Base-by-base conservation (phyloP, 345 rosid genomes). In the Crucihimalaya himalaica region DNA sequence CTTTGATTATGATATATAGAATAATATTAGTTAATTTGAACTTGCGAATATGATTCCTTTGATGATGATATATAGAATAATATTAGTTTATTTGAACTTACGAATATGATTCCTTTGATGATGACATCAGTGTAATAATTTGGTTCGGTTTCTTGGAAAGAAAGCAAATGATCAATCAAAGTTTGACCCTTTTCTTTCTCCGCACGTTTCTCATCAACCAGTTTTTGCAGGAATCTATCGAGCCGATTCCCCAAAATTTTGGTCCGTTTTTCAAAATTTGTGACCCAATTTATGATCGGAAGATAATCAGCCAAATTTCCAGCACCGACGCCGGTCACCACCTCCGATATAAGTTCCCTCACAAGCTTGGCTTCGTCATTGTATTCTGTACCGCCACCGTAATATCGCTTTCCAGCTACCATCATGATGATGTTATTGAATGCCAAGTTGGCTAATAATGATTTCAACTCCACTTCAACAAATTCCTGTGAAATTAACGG, bases 81-180 rank as follows among this genome's bases (percentile, higher is more conserved):
- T 29, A 25, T 39, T 4, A 60, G 15, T 34, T 34, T 25, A 18
- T 15, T 2, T 16, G 19, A 7, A 68, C 84, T 63, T 40, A 82
- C 86, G 31, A 74, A 3, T 14, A 79, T 35, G 28, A 83, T 63
- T 19, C 88, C 90, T 81, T 88, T 86, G 70, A 88, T 86, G 23
- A 67, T 81, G 12, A 72, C 59, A 70, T 90, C 90, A 0, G 75
- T 62, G 32, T 85, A 82, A 67, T 80, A 79, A 5, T 81, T 81
- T 0, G 92, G 88, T 20, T 85, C 75, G 1, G 74, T 78, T 47
- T 81, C 68, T 57, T 87, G 92, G 68, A 82, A 48, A 20, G 81
- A 65, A 64, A 91, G 88, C 18, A 91, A 57, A 47, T 84, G 91
- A 72, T 79, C 55, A 16, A 91, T 81, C 84, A 85, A 67, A 1